phyloP scores from a whole-genome alignment of 2,329 filamentous ascomycete species.

The Dactylellina parvicollis region DNA sequence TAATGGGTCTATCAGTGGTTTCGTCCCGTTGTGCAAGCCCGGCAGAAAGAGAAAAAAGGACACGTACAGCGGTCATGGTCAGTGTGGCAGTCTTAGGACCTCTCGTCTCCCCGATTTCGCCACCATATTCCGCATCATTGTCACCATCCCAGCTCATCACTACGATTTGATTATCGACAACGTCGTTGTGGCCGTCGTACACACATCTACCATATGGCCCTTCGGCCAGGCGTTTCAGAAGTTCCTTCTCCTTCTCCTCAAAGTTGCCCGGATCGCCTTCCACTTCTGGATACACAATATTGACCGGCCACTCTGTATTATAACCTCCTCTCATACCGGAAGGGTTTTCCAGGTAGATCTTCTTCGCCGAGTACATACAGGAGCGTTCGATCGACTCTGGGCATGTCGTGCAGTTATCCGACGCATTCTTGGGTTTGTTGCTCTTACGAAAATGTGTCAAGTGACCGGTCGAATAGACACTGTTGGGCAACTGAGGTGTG shows the following conservation, averaged over 20 bases:
- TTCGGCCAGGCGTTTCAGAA: constrained; percentile 62
- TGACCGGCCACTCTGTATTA: constrained; percentile 81
- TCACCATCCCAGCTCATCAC: constrained; percentile 88
- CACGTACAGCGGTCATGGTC: constrained; percentile 81
- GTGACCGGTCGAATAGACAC: constrained; percentile 78
- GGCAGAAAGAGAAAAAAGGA: background rate
- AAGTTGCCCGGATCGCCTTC: constrained; percentile 71
- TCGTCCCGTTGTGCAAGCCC: too few species aligned
- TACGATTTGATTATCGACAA: constrained; percentile 91
- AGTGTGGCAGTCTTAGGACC: constrained; percentile 86
- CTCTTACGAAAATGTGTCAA: constrained; percentile 79
- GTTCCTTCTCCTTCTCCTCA: constrained; percentile 64
- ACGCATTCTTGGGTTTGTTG: constrained; percentile 79
- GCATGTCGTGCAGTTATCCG: constrained; percentile 84
- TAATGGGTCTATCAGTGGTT: constrained; percentile 1
- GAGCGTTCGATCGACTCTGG: constrained; percentile 70
- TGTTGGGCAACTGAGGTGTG: constrained; percentile 75
- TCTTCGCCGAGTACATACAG: constrained; percentile 86
- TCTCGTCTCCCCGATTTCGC: constrained; percentile 60
- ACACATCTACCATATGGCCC: constrained; percentile 85
- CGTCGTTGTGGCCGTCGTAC: constrained; percentile 90
- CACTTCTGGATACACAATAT: constrained; percentile 90
- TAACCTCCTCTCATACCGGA: constrained; percentile 69
- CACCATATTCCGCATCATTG: background rate
- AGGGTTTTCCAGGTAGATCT: constrained; percentile 78